phyloP scores from a whole-genome alignment of 169 alveolate species.

The Cyclospora cayetanensis region DNA sequence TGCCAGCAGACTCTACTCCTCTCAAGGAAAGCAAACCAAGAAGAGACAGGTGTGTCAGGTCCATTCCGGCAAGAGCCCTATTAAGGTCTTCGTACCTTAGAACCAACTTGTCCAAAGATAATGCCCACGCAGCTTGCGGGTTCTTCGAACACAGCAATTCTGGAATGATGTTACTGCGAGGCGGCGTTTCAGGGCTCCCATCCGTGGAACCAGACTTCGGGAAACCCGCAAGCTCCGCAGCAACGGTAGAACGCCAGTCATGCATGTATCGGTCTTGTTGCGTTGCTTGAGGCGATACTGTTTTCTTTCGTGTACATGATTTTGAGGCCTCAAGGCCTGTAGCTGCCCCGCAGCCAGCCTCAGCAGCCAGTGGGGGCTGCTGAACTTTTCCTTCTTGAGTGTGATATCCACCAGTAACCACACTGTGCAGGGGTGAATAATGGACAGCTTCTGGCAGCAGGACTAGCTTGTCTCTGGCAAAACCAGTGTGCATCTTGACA shows the following conservation, averaged over 20 bases:
- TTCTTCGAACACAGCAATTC: conserved; percentile 43
- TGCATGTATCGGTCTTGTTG: not conserved
- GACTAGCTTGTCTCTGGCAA: conserved; percentile 16
- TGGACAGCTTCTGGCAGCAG: conserved; percentile 21
- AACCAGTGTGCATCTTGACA: conserved; percentile 49
- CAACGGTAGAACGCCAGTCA: conserved; percentile 51
- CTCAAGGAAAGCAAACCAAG: conserved; percentile 57
- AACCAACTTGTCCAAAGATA: conserved; percentile 4
- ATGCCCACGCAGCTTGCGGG: conserved; percentile 54
- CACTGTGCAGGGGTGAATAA: not conserved
- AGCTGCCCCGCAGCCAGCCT: not conserved
- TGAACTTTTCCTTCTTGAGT: not conserved
- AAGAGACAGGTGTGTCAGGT: conserved; percentile 26
- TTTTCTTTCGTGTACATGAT: not conserved
- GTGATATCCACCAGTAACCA: not conserved
- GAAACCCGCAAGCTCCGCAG: conserved; percentile 14
- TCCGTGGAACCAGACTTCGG: not conserved
- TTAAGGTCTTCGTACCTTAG: not conserved
- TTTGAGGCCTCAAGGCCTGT: not conserved
- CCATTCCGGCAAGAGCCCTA: conserved; percentile 30
- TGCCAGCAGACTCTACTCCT: not conserved
- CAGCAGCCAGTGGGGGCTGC: not conserved
- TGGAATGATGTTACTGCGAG: conserved; percentile 41
- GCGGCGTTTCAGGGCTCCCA: not conserved
- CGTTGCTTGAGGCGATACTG: not conserved